These are phyloP conservation scores for Paramecium tetraurelia DNA, from an alignment of 73 alveolate genomes.

Conservation along the genomic window DNA sequence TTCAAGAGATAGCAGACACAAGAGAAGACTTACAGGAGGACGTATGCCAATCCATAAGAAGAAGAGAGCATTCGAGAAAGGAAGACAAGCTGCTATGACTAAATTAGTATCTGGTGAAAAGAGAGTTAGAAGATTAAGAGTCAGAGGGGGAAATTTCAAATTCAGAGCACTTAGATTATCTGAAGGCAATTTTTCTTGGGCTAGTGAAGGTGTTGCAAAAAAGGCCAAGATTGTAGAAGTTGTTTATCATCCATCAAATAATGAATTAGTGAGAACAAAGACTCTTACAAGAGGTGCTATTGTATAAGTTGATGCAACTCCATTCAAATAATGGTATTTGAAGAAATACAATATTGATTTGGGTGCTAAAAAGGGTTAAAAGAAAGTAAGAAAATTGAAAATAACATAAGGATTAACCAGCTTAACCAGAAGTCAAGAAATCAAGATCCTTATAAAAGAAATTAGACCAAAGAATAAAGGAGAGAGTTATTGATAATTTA, in stretches of 20 bases:
- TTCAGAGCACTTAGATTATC: conserved; percentile 92
- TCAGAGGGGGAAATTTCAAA: conserved; percentile 92
- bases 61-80: conserved; percentile 97
- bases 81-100: conserved; percentile 93
- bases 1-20: conserved; percentile 94
- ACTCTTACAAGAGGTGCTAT: conserved; percentile 92
- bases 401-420: conserved; percentile 59
- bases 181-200: conserved; percentile 96
- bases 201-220: conserved; percentile 71
- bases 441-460: conserved; percentile 74
- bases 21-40: conserved; percentile 97
- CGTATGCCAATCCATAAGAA: conserved; percentile 97
- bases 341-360: conserved; percentile 85
- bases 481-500: conserved; percentile 71
- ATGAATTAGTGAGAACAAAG: conserved; percentile 98
- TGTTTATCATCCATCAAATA: conserved; percentile 96
- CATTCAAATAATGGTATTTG: conserved; percentile 92
- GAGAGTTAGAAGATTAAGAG: conserved; percentile 74
- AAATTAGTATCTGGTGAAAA: conserved; percentile 67
- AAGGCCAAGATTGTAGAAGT: conserved; percentile 89
- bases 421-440: conserved; percentile 65
- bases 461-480: conserved; percentile 69
- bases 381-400: not conserved
- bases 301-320: conserved; percentile 95
- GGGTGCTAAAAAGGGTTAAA: conserved; percentile 70